Evolutionary conservation across 208 protist species (phyloP).

Genomic region (Balamuthia mandrillaris): DNA sequence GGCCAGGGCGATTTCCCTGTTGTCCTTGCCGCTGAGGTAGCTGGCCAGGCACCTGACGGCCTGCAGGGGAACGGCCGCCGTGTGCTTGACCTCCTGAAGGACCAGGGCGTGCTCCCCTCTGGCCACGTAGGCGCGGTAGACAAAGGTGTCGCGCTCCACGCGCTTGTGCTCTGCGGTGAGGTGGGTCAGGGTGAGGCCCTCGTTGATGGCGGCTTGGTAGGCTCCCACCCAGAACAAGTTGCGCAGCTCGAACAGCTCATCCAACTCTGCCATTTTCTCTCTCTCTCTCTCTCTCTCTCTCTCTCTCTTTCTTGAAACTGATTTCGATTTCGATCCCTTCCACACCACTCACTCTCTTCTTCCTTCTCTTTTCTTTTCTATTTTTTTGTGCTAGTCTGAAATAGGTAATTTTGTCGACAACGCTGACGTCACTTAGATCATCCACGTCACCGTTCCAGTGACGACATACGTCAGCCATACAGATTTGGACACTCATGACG

Average conservation of each 20-base stretch:
- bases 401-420: too few relatives aligned
- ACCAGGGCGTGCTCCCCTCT: slow-evolving; percentile 52
- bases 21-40: slow-evolving; percentile 45
- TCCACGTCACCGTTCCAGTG: too few relatives aligned
- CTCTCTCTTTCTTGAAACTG: neutral
- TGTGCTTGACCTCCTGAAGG: slow-evolving; percentile 37
- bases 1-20: slow-evolving; percentile 49
- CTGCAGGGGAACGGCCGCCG: slow-evolving; percentile 35
- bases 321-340: too few relatives aligned
- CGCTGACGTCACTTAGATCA: too few relatives aligned
- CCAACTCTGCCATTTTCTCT: neutral
- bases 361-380: neutral
- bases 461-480: too few relatives aligned
- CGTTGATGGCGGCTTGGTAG: slow-evolving; percentile 40
- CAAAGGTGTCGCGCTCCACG: slow-evolving; percentile 17
- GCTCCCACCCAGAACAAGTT: slow-evolving; percentile 36
- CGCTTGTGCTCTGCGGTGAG: neutral
- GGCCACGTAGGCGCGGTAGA: slow-evolving; percentile 47
- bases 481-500: too few relatives aligned
- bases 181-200: slow-evolving; percentile 26
- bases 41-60: slow-evolving; percentile 49
- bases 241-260: slow-evolving; percentile 35
- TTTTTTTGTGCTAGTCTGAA: neutral
- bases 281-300: neutral
- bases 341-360: neutral